These are phyloP conservation scores for Dianthus caryophyllus DNA, from an alignment of 148 eudicot species.

Conservation along the genomic window DNA sequence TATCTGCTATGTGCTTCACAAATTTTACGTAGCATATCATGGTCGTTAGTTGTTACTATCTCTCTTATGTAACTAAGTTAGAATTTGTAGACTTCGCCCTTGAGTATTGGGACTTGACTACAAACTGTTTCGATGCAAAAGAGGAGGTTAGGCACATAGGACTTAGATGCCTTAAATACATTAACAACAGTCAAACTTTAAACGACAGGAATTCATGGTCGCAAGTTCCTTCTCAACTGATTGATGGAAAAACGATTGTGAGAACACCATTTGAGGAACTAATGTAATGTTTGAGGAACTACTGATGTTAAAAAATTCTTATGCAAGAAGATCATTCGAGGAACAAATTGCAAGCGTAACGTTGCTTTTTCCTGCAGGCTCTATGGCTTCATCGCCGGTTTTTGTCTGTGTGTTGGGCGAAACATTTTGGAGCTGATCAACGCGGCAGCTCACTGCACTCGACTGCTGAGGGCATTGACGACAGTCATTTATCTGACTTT, in stretches of 20 bases:
- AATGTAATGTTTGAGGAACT: too few species aligned
- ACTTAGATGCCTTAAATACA: not conserved
- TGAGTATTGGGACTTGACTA: too few species aligned
- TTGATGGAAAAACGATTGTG: too few species aligned
- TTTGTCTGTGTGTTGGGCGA: constrained; percentile 58
- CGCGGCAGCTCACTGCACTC: constrained; percentile 9
- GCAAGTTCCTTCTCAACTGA: not conserved
- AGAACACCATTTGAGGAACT: too few species aligned
- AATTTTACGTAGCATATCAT: not conserved
- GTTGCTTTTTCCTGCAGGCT: constrained; percentile 42
- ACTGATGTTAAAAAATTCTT: too few species aligned
- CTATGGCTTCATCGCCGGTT: constrained; percentile 92
- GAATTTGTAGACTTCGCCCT: not conserved
- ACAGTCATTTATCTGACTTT: constrained; percentile 25
- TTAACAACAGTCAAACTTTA: not conserved
- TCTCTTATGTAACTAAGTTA: not conserved
- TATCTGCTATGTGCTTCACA: not conserved
- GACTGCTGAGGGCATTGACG: constrained; percentile 7
- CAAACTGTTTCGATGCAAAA: not conserved
- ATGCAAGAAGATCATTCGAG: too few species aligned
- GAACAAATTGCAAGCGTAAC: too few species aligned
- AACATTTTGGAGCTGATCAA: constrained; percentile 34
- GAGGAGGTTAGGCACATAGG: not conserved
- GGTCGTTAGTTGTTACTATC: not conserved
- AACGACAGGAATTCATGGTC: not conserved